These are phyloP conservation scores for Plantago rigida DNA, from an alignment of 305 asterid genomes.

Conservation along the genomic window DNA sequence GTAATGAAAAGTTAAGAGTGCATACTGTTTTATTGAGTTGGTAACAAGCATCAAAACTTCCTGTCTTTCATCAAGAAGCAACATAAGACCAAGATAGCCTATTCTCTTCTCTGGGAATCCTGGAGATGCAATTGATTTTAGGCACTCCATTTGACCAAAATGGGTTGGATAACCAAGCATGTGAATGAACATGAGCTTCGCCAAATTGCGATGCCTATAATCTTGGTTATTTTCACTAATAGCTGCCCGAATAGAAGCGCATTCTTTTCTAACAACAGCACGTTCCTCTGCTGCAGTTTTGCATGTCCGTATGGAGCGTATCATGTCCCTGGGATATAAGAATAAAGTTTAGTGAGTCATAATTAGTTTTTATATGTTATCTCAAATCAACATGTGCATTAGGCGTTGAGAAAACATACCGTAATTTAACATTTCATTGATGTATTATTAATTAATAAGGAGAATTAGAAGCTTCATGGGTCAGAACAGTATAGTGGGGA, in stretches of 20 bases:
- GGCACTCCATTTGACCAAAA: conserved; percentile 99
- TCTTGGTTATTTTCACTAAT: conserved; percentile 81
- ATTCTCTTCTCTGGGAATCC: conserved; percentile 98
- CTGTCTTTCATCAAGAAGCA: conserved; percentile 97
- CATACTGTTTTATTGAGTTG: conserved; percentile 95
- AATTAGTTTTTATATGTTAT: no score
- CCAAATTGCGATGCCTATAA: conserved; percentile 90
- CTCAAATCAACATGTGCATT: no score
- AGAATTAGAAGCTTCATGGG: no score
- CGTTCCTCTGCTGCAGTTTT: conserved; percentile 99
- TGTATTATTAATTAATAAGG: no score
- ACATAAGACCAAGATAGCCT: conserved; percentile 98
- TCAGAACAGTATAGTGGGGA: no score
- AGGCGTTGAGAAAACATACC: no score
- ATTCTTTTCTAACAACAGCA: conserved; percentile 88
- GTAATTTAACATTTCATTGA: no score
- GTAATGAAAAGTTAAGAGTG: conserved; percentile 24
- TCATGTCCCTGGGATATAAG: conserved; percentile 65
- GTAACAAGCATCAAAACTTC: conserved; percentile 98
- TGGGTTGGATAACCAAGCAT: conserved; percentile 99
- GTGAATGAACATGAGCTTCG: conserved; percentile 99
- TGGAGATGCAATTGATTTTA: conserved; percentile 85
- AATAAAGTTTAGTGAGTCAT: no score
- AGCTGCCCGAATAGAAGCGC: conserved; percentile 91
- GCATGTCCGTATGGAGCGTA: conserved; percentile 83